phyloP scores from a whole-genome alignment of 192 early-diverging fungal genomes.

The Thamnidium elegans region DNA sequence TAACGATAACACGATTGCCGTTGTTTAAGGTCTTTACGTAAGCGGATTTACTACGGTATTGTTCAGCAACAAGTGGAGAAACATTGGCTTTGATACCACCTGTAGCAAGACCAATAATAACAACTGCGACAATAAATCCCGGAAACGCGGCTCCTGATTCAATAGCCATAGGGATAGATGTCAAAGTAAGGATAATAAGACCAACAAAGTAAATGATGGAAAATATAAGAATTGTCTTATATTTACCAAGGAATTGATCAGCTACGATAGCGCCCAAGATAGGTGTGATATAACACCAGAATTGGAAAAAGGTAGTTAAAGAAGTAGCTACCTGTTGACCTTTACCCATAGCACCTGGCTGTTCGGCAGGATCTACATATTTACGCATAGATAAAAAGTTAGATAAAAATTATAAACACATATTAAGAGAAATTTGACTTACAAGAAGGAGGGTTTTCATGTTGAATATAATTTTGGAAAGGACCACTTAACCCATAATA shows the following conservation, averaged over 20 bases:
- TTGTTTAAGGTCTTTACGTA: slow-evolving; percentile 57
- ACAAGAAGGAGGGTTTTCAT: slow-evolving; percentile 24
- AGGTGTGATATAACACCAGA: slow-evolving; percentile 48
- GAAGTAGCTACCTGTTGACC: slow-evolving; percentile 57
- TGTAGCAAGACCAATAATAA: slow-evolving; percentile 71
- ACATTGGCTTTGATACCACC: slow-evolving; percentile 70
- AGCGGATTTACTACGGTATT: slow-evolving; percentile 52
- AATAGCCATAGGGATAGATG: slow-evolving; percentile 58
- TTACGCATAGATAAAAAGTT: slow-evolving; percentile 5
- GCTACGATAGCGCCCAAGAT: slow-evolving; percentile 66
- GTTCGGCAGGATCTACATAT: slow-evolving; percentile 30
- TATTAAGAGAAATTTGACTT: slow-evolving; percentile 20
- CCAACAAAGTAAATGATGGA: slow-evolving; percentile 62
- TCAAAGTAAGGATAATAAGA: slow-evolving; percentile 57
- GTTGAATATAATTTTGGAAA: slow-evolving; percentile 45
- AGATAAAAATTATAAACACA: slow-evolving; percentile 4
- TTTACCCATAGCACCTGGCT: slow-evolving; percentile 49
- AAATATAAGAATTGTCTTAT: slow-evolving; percentile 69
- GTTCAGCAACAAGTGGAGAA: slow-evolving; percentile 53
- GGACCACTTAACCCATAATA: slow-evolving; percentile 60
- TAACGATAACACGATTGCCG: slow-evolving; percentile 62
- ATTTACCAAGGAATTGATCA: slow-evolving; percentile 75
- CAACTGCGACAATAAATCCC: slow-evolving; percentile 63
- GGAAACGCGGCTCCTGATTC: slow-evolving; percentile 55
- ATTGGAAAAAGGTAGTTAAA: slow-evolving; percentile 52